Percentiles rank a stretch among this genome's conserved stretches.
Conservation (phyloP, 352 stramenopile species). For the Globisporangium recalcitrans region DNA sequence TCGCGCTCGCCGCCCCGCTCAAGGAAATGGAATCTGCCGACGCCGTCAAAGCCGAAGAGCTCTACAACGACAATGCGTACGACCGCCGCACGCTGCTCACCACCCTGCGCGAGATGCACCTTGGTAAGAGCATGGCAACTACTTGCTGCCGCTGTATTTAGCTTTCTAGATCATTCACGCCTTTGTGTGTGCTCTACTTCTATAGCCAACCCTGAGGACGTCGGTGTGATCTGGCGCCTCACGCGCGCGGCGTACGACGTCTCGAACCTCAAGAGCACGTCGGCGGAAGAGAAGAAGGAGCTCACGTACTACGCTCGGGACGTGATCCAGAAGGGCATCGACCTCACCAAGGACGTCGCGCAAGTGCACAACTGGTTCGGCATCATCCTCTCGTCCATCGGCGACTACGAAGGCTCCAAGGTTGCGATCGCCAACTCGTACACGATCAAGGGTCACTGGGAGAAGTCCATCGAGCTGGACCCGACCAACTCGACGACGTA, state of each 20-base stretch:
- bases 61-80: slow-evolving; percentile 73
- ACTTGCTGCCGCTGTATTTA: too few relatives aligned
- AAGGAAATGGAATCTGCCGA: slow-evolving; percentile 57
- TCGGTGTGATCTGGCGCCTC: slow-evolving; percentile 62
- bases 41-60: slow-evolving; percentile 67
- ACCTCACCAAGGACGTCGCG: slow-evolving; percentile 48
- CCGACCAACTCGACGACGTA: slow-evolving; percentile 66
- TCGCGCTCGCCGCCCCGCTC: slow-evolving; percentile 16
- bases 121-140: too few relatives aligned
- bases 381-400: slow-evolving; percentile 80
- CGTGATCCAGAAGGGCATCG: slow-evolving; percentile 49
- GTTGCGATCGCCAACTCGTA: slow-evolving; percentile 78
- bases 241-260: slow-evolving; percentile 65
- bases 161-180: background rate
- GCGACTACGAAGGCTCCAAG: slow-evolving; percentile 85
- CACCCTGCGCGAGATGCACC: slow-evolving; percentile 56
- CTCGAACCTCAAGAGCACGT: slow-evolving; percentile 43
- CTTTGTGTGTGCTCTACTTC: background rate
- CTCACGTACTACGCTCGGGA: slow-evolving; percentile 64
- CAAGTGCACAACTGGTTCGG: slow-evolving; percentile 83
- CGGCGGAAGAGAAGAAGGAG: slow-evolving; percentile 65
- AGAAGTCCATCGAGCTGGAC: slow-evolving; percentile 72
- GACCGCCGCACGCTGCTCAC: slow-evolving; percentile 64
- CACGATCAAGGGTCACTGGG: slow-evolving; percentile 77
- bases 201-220: slow-evolving; percentile 39